Conservation (phyloP, 371 early-diverging fungal species). For the Ordospora pajunii region DNA sequence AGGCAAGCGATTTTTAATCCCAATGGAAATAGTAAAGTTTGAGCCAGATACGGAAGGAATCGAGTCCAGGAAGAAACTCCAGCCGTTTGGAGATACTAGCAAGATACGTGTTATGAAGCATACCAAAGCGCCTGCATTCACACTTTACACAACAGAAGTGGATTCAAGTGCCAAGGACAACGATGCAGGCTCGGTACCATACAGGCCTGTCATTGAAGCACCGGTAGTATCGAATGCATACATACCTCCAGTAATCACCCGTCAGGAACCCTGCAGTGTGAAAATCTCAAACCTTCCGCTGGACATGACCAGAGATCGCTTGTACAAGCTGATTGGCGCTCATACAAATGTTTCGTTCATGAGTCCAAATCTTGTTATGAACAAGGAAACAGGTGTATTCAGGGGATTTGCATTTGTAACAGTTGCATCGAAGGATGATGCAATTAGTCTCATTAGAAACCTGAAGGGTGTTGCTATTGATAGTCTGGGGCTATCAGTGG, state of each 20-base stretch:
- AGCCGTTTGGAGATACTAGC: background rate
- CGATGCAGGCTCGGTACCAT: background rate
- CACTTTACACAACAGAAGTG: background rate
- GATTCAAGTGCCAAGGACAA: background rate
- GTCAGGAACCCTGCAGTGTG: constrained; percentile 3
- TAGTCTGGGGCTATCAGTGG: constrained; percentile 13
- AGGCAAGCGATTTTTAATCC: background rate
- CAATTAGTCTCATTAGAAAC: constrained; percentile 21
- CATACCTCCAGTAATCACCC: background rate
- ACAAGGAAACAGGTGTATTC: constrained; percentile 31
- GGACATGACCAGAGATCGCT: constrained; percentile 20
- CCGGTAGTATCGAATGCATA: background rate
- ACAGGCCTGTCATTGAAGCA: background rate
- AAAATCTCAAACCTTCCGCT: constrained; percentile 23
- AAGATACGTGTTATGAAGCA: background rate
- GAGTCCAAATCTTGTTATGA: constrained; percentile 35
- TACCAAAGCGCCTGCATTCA: background rate
- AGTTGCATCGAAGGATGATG: constrained; percentile 33
- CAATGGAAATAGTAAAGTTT: constrained; percentile 20
- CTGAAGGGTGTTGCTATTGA: constrained; percentile 21
- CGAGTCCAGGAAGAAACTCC: background rate
- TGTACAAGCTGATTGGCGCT: background rate
- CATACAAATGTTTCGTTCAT: constrained; percentile 17
- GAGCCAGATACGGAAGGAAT: constrained; percentile 6
- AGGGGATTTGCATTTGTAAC: constrained; percentile 48